Evolutionary conservation across 495 filamentous ascomycete genomes (phyloP), one percentile per base, ranked within the genome.

Genomic region (Lasiosphaeria miniovina): DNA sequence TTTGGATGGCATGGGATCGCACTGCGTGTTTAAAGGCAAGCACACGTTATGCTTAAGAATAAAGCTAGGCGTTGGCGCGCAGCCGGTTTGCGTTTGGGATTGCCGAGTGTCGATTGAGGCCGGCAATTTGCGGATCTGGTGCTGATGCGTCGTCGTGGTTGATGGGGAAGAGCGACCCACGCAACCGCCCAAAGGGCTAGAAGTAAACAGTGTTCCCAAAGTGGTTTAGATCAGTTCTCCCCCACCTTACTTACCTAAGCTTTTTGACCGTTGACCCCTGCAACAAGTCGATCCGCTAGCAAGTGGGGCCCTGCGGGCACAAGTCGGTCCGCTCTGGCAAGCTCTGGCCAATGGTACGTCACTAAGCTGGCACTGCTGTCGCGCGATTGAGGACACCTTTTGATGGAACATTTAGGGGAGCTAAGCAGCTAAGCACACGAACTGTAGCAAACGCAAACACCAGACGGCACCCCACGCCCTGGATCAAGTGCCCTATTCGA

Each of bases 191-290:
- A 9, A 12, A 9, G 14, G 9, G 31, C 61, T 59, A 57, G 49
- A 55, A 65, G 71, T 73, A 73, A 73, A 73, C 71, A 73, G 17
- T 61, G 55, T 73, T 55, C 71, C 71, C 6, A 59, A 71, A 66
- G 2, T 35, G 57, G 67, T 9, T 5, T 71, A 65, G 68, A 55
- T 46, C 11, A 6, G 1, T 41, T 17, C 11, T 4, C 43, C 51
- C 48, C 58, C 49, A 8, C 33, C 38, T 6, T 40, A 49, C 38
- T 6, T 40, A 49, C 53, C 52, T 36, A 38, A 34, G 36, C 33
- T 6, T 32, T 17, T 12, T 50, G 58, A 36, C 32, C 36, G 50
- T 49, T 31, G 32, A 51, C 55, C 48, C 48, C 55, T 50, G 55
- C 24, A 24, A 24, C 24, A 24, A 24, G 24, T 24, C 24, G 24